Evolutionary conservation across 2,329 filamentous ascomycete species (phyloP), one percentile per base, ranked within the genome.

Genomic region (Didymella pinodella): DNA sequence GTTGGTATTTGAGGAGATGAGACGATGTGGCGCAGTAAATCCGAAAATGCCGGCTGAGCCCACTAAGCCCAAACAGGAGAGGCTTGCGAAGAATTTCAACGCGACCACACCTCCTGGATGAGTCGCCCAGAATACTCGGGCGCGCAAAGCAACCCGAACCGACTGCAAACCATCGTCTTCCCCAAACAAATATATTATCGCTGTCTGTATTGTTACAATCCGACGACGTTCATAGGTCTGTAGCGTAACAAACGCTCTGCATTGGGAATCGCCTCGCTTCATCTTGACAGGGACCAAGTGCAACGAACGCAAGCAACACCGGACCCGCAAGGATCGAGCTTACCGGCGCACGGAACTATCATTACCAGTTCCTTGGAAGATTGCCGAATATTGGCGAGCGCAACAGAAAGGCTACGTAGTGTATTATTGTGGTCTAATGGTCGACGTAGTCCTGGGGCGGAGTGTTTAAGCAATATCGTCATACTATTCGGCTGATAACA

Each of bases 51-150:
- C 48, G 43, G 31, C 28, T 48, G 18, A 46, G 18, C n/a, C 7
- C 38, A 29, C 49, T 18, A 54, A 49, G 36, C 68, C 48, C 18
- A 34, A 66, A 60, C 5, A 28, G 57, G 68, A 54, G 57, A 46
- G 62, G 57, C 60, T 71, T 71, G 67, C 68, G 67, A 71, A 64
- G 59, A 64, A 53, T 59, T 56, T 49, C 43, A 45, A 38, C 55
- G 36, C 55, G 36, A 48, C 36, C 16, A 51, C 49, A 57, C 59
- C 44, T 49, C 51, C 32, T 53, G 44, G 40, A 58, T 54, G 54
- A 54, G 45, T 65, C 49, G 48, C 62, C 47, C 47, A 57, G 52
- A 49, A 51, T 41, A 44, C 53, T 52, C 58, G 58, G 59, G 59
- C 44, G 41, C 45, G 57, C 55, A 31, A 57, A 47, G 51, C 45